Evolutionary conservation across 2,329 filamentous ascomycete genomes (phyloP).

Genomic region (Neurospora sp.): DNA sequence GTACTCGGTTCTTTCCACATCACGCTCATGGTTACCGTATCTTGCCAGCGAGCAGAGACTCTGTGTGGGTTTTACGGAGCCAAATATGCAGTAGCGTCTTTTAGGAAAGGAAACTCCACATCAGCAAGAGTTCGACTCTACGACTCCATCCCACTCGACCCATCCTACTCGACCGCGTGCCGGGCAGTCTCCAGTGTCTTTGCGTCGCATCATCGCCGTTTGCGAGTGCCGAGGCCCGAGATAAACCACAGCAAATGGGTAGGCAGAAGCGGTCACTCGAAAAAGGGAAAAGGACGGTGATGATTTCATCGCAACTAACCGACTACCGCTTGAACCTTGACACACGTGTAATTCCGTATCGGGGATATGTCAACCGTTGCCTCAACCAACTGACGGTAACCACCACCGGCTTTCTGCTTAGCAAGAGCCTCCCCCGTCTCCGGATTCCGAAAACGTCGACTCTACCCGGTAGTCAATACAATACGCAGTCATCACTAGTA

Average conservation of each 20-base stretch:
- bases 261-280: not conserved
- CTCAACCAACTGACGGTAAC: not conserved
- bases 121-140: not conserved
- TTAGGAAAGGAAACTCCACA: not conserved
- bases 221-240: not conserved
- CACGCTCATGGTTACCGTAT: not conserved
- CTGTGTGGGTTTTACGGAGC: not conserved
- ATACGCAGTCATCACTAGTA: not conserved
- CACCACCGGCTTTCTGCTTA: not conserved
- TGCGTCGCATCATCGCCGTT: not conserved
- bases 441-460: not conserved
- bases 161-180: not conserved
- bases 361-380: not conserved
- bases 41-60: not conserved
- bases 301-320: not conserved
- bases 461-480: not conserved
- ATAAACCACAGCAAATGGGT: not conserved
- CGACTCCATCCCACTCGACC: not conserved
- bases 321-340: not conserved
- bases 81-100: not conserved
- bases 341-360: not conserved
- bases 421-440: not conserved
- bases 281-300: not conserved
- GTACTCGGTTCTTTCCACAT: not conserved
- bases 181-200: not conserved